Evolutionary conservation across 2,329 filamentous ascomycete species (phyloP).

Genomic region (Epichloe bromicola): DNA sequence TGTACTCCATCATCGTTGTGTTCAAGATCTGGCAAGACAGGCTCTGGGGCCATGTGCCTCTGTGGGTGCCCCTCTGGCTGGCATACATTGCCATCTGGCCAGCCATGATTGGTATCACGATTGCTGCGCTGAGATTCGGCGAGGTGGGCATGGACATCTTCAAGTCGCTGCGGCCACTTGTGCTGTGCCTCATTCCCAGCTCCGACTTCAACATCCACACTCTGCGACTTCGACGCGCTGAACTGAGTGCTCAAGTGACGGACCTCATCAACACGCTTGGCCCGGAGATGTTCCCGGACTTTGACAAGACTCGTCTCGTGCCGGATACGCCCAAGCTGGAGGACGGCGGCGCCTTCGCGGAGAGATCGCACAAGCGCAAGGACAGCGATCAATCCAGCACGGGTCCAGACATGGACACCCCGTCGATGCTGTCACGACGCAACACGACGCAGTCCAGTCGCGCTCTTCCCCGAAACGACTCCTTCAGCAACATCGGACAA

Average conservation of each 20-base stretch:
- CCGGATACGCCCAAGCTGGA: conserved; percentile 36
- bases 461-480: conserved; percentile 70
- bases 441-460: conserved; percentile 42
- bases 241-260: conserved; percentile 71
- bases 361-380: conserved; percentile 20
- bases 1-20: conserved; percentile 64
- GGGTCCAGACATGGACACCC: conserved; percentile 24
- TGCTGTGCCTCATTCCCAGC: conserved; percentile 72
- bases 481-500: conserved; percentile 77
- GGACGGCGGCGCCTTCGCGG: conserved; percentile 16
- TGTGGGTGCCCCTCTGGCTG: conserved; percentile 67
- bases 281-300: conserved; percentile 95
- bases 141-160: conserved; percentile 98
- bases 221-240: conserved; percentile 57
- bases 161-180: conserved; percentile 81
- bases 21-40: conserved; percentile 71
- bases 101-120: conserved; percentile 78
- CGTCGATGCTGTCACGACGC: conserved; percentile 28
- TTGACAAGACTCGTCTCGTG: conserved; percentile 63
- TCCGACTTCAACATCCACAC: conserved; percentile 74
- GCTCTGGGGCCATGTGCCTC: conserved; percentile 68
- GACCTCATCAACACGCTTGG: conserved; percentile 90
- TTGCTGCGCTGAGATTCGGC: conserved; percentile 84
- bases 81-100: conserved; percentile 64
- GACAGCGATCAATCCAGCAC: conserved; percentile 37